Evolutionary conservation across 768 basidiomycete species (phyloP), one percentile per base, ranked within the genome.

Genomic region (Tulasnella sp.): DNA sequence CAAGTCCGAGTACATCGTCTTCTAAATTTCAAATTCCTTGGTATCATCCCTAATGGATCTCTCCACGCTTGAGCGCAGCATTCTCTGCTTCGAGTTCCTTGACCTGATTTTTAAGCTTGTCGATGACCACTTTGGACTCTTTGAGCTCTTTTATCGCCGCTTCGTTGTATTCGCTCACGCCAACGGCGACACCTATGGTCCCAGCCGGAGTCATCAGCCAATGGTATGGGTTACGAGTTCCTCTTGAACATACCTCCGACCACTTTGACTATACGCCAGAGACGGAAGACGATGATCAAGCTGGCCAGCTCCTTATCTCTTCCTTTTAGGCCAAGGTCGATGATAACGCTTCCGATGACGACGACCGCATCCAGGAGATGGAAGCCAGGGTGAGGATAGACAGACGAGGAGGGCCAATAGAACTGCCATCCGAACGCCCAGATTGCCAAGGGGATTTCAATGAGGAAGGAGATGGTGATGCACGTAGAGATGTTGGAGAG

Each of bases 261-360:
- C 11, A 91, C 73, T 67, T 89, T 87, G 24, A 90, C 78, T 30
- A 91, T 72, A 24, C 88, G 76, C 88, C 89, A 89, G 12, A 91
- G 69, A 69, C 88, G 87, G 27, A 91, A 72, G 19, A 85, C 71
- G 43, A 91, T 75, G 31, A 91, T 77, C 24, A 91, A 70, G 4
- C 76, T 78, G 1, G 82, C 84, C 21, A 90, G 75, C 65, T 91
- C 85, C 60, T 80, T 72, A 66, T 85, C 84, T 53, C 72, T 76
- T 2, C 88, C 87, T 65, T 76, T 77, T 12, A 91, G 72, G 8
- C 78, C 75, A 5, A 84, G 74, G 68, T 91, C 89, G 30, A 90
- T 75, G 4, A 82, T 70, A 67, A 90, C 87, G 0, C 87, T 90
- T 5, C 78, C 76, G 60, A 87, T 17, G 65, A 91, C 82, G 61